These are phyloP conservation scores for Colletotrichum brevisporum DNA, from an alignment of 2,329 filamentous ascomycete genomes.

Conservation along the genomic window DNA sequence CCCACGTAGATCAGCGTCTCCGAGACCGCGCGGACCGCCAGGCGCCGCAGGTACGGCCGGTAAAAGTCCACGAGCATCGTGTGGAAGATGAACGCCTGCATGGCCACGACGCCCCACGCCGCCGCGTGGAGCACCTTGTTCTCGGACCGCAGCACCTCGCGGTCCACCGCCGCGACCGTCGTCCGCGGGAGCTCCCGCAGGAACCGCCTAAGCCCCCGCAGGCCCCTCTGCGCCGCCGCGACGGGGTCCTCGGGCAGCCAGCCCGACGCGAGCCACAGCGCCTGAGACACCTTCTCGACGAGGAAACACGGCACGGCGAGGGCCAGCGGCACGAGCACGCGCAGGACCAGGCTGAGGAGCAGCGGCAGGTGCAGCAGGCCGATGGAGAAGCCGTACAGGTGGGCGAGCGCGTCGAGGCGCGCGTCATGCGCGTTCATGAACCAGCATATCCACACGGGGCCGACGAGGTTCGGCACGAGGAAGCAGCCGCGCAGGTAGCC, in stretches of 20 bases:
- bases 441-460: conserved; percentile 20
- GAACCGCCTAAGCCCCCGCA: neutral
- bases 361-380: conserved; percentile 24
- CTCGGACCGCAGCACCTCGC: conserved; percentile 14
- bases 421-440: neutral
- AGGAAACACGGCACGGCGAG: neutral
- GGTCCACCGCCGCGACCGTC: conserved; percentile 3
- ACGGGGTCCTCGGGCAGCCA: conserved; percentile 1
- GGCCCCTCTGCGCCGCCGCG: neutral
- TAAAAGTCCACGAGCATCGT: conserved; percentile 26
- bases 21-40: neutral
- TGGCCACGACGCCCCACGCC: conserved; percentile 38
- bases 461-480: conserved; percentile 26
- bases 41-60: conserved; percentile 1
- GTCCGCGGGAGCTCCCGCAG: neutral
- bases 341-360: neutral
- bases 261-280: neutral
- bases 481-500: conserved; percentile 30
- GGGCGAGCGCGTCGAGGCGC: conserved; percentile 18
- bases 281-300: neutral
- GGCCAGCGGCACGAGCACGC: neutral
- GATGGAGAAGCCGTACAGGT: conserved; percentile 33
- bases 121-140: neutral
- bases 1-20: neutral
- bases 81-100: conserved; percentile 43